Base-by-base conservation (phyloP, 148 eudicot species). In the Cornus florida region DNA sequence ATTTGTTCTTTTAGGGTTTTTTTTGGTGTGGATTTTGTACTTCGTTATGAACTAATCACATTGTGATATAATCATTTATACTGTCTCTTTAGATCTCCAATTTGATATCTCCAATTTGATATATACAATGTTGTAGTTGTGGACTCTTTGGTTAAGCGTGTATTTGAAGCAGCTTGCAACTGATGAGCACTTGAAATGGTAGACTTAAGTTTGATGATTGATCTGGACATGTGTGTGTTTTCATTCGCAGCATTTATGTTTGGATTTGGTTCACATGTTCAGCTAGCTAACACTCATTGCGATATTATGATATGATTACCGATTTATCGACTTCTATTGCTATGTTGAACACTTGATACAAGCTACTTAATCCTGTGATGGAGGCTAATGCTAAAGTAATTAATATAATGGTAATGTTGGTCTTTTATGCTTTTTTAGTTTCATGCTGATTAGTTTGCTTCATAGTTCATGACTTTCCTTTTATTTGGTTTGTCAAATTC, bases 271-370 rank as follows among this genome's bases (percentile, higher is more conserved):
- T 70, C 38, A 24, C 20, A 23, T 11, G 62, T 72, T 59, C 38
- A 77, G 79, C 72, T 77, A 77, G 79, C 72, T 77, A 67, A 19
- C 31, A 65, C 48, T 17, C 7, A 28, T 48, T 43, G 2, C 8
- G 0, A 19, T 57, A 23, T 8, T 24, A 0, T 67, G 62, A 19
- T 2, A 17, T 28, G 13, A 4, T 17, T 7, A 62, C 6, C 24
- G 4, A n/a, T 72, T 72, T 7, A 72, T 41, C 10, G 9, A 31
- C 22, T 66, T 66, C 8, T n/a, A 67, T 41, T 56, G 31, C 31
- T 10, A n/a, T 67, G 77, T 38, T 43, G 8, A 57, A 75, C 70
- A n/a, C 69, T 75, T 60, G 66, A 53, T 1, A 17, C 7, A 7
- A 19, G 19, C 23, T 62, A 62, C 31, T 41, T 46, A 10, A 3